phyloP scores from a whole-genome alignment of 257 asterid species.

The Paulownia fortunei region DNA sequence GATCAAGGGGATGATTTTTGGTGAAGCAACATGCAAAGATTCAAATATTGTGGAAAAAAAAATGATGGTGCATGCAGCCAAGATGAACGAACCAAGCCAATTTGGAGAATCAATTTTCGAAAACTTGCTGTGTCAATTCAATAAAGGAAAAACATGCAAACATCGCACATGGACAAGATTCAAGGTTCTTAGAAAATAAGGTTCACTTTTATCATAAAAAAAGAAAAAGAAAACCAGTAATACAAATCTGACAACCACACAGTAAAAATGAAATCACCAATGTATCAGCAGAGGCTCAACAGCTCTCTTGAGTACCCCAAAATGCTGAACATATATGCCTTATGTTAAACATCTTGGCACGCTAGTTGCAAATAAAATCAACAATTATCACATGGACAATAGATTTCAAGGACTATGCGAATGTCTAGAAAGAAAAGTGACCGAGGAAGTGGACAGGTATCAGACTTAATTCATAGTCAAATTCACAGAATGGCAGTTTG shows the following conservation, averaged over 20 bases:
- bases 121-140: slow-evolving; percentile 33
- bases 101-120: slow-evolving; percentile 10
- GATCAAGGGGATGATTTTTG: slow-evolving; percentile 18
- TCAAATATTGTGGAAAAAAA: not conserved
- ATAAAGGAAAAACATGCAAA: slow-evolving; percentile 28
- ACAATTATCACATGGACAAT: not conserved
- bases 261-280: not conserved
- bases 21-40: slow-evolving; percentile 27
- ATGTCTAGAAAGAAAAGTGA: slow-evolving; percentile 17
- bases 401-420: not conserved
- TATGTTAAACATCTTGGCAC: not conserved
- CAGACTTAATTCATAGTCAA: slow-evolving; percentile 6
- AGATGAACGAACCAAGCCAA: not conserved
- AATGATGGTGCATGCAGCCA: slow-evolving; percentile 21
- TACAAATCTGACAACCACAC: not conserved
- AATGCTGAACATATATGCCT: not conserved
- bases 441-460: slow-evolving; percentile 11
- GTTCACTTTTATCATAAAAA: slow-evolving; percentile 18
- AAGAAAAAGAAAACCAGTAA: no score
- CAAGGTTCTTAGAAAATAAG: slow-evolving; percentile 19
- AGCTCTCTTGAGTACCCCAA: not conserved
- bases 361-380: not conserved
- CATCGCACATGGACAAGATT: slow-evolving; percentile 32
- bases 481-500: slow-evolving; percentile 17
- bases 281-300: not conserved